Base-by-base conservation (phyloP, 2,329 filamentous ascomycete genomes). In the Pestalotiopsis sp. region DNA sequence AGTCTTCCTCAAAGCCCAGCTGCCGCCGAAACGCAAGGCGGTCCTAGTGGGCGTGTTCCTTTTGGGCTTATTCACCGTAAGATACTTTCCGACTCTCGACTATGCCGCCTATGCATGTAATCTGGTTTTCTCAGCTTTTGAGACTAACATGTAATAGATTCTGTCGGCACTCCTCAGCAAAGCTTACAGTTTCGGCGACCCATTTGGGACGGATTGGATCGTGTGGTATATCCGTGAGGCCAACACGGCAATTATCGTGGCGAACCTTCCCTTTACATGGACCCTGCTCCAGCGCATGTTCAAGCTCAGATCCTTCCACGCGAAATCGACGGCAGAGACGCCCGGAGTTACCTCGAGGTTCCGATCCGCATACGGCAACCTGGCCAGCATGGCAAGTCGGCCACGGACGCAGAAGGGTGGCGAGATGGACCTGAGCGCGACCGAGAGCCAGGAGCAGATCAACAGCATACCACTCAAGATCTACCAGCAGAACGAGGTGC, bases 1-100 rank as follows among this genome's bases (percentile, higher is more conserved):
- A 2, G 72, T 86, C 31, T 80, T 90, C 31, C 71, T 86, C 12
- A 82, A 82, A 31, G 82, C 88, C 1, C 82, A 84, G 60, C 79
- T 90, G 2, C 78, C 82, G 5, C 56, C 80, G 1, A 86, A 82
- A 74, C 84, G 87, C 73, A 90, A 90, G 76, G 66, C 84, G 0
- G 80, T 88, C 1, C 81, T 91, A 1, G 80, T 80, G 62, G 75
- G 75, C 4, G 79, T 86, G 31, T 85, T 86, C 68, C 78, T 80
- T 11, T 72, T 86, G 39, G 84, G 84, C 9, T 70, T 78, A 45
- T 86, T 86, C 64, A 85, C 84, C 0, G 83, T 85, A 78, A 69
- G 82, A 77, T 6, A 20, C 12, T 23, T n/a, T 36, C 5, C 31
- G 9, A 9, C 31, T 36, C 31, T 36, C 31, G 31, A 36, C 31